Base-by-base conservation (phyloP, 2,329 filamentous ascomycete genomes). In the Pyricularia pennisetigena region DNA sequence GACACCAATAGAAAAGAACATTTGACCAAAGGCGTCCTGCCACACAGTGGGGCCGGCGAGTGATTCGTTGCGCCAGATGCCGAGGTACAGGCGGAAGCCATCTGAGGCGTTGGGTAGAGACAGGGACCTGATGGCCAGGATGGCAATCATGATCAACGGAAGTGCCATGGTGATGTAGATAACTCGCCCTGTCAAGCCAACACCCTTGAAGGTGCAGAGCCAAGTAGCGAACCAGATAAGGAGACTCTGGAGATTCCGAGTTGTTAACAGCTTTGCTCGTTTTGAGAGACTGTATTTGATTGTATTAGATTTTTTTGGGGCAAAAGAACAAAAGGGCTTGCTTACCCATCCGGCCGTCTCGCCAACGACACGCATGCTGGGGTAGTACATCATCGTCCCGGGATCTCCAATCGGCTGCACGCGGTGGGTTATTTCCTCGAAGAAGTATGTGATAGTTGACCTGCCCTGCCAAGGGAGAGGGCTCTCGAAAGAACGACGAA, bases 151-250 rank as follows among this genome's bases (percentile, higher is more conserved):
- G 28, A 64, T 30, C 26, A 64, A 14, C 4, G 62, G 62, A 10
- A 64, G 62, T 4, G 62, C 62, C 62, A 64, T 64, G 62, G 62
- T 64, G 62, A 64, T 3, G 62, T 64, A 64, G 28, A 64, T 64
- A 23, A 64, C 62, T 1, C 62, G 62, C 16, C 62, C 62, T 3
- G 32, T 64, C 62, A 64, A 5, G 9, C 62, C 62, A 9, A 32
- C 62, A 32, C 62, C 62, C 62, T 64, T 64, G 62, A 64, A 64
- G 26, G 28, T 64, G 62, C 62, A 64, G 14, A 64, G 20, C 62
- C 62, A 64, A 9, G 32, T 23, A 10, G 26, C 26, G 28, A 64
- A 64, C 62, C 62, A 64, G 14, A 32, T 64, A 14, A 64, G 26
- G 28, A 32, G 10, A 2, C 9, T n/a, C 62, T 49, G n/a, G 14